These are phyloP conservation scores for Clarireedia paspali DNA, from an alignment of 2,329 filamentous ascomycete genomes.

Conservation along the genomic window DNA sequence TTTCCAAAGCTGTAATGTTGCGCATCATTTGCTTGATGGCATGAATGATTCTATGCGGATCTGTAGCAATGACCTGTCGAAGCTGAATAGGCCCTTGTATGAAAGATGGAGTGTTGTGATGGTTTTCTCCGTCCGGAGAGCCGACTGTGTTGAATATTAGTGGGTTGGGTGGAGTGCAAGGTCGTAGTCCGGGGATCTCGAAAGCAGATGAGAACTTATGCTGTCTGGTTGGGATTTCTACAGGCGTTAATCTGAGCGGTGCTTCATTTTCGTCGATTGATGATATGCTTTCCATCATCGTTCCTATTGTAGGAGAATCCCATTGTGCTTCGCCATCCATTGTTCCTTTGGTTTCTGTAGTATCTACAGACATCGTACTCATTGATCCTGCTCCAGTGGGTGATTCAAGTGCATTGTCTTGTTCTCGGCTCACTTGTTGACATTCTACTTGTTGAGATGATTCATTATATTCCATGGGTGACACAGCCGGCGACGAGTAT, in stretches of 20 bases:
- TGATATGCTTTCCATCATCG: background rate
- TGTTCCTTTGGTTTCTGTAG: background rate
- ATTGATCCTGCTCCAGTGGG: background rate
- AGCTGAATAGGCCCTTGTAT: background rate
- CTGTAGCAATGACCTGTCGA: background rate
- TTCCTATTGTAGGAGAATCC: background rate
- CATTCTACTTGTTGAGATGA: background rate
- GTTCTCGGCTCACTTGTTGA: background rate
- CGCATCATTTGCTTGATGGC: conserved; percentile 8
- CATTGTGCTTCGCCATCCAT: background rate
- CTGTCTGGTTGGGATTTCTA: background rate
- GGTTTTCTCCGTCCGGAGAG: background rate
- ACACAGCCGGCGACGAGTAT: background rate
- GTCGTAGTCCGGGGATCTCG: background rate
- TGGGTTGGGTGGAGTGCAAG: background rate
- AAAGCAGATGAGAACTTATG: background rate
- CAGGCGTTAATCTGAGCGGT: background rate
- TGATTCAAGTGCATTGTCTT: background rate
- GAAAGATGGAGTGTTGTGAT: conserved; percentile 6
- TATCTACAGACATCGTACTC: conserved; percentile 1
- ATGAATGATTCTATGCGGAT: conserved; percentile 4
- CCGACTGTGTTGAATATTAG: background rate
- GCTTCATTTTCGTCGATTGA: background rate
- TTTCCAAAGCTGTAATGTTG: background rate
- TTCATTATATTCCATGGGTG: background rate